Evolutionary conservation across 192 early-diverging fungal species (phyloP).

Genomic region (Coemansia guatemalensis): DNA sequence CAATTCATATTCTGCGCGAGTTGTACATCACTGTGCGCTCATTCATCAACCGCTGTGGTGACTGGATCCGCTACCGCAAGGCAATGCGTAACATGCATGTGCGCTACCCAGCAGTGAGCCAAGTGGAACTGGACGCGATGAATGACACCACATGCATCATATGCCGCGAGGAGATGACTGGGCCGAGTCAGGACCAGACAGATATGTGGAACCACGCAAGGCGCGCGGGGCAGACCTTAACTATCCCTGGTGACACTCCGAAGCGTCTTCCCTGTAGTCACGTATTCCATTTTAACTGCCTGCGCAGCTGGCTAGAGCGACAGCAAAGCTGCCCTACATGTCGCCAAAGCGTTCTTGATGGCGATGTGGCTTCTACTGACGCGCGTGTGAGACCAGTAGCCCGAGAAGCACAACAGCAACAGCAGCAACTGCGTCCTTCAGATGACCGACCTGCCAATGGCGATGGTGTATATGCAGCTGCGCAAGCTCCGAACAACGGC

Average conservation of each 20-base stretch:
- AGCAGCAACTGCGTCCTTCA: slow-evolving; percentile 1
- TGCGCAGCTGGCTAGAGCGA: slow-evolving; percentile 94
- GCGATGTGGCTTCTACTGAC: not conserved
- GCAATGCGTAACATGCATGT: slow-evolving; percentile 97
- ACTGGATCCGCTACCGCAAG: slow-evolving; percentile 87
- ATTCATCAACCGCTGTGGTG: slow-evolving; percentile 86
- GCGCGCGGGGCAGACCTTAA: slow-evolving; percentile 16
- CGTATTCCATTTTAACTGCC: slow-evolving; percentile 96
- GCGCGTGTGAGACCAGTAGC: not conserved
- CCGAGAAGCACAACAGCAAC: not conserved
- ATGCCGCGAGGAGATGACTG: slow-evolving; percentile 94
- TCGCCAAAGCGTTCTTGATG: slow-evolving; percentile 33
- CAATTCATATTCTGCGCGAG: slow-evolving; percentile 95
- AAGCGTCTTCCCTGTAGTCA: slow-evolving; percentile 97
- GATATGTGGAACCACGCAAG: slow-evolving; percentile 34
- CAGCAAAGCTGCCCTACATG: slow-evolving; percentile 99
- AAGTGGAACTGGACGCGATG: slow-evolving; percentile 68
- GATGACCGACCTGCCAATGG: not conserved
- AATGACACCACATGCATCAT: slow-evolving; percentile 92
- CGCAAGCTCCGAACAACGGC: not conserved
- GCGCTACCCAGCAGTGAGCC: slow-evolving; percentile 90
- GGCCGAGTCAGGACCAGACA: slow-evolving; percentile 26
- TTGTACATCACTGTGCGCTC: slow-evolving; percentile 91
- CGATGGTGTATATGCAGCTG: not conserved
- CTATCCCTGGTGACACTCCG: slow-evolving; percentile 64